Evolutionary conservation across 1,284 basidiomycete genomes (phyloP).

Genomic region (Meira nashicola): DNA sequence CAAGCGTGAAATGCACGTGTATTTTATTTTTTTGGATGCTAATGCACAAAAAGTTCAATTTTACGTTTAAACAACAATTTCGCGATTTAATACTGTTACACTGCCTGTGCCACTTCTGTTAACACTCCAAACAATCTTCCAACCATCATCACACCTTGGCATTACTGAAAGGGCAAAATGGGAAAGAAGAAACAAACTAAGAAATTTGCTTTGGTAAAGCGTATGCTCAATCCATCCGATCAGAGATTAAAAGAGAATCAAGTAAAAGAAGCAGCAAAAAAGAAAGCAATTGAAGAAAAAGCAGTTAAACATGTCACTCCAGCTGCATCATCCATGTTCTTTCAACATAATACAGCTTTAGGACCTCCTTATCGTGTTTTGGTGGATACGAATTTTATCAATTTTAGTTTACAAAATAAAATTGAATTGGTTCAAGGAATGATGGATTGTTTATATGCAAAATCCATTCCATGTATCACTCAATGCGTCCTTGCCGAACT

Average conservation of each 20-base stretch:
- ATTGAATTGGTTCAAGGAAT: slow-evolving; percentile 91
- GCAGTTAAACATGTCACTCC: slow-evolving; percentile 33
- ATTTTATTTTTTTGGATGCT: no score
- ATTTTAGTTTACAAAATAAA: slow-evolving; percentile 96
- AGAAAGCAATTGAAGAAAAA: slow-evolving; percentile 26
- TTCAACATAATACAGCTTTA: slow-evolving; percentile 90
- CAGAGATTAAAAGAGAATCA: slow-evolving; percentile 63
- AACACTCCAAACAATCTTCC: no score
- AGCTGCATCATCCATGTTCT: slow-evolving; percentile 76
- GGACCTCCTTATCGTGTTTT: slow-evolving; percentile 95
- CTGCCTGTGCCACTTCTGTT: no score
- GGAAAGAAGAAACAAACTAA: slow-evolving; percentile 90
- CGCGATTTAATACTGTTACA: no score
- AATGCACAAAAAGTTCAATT: no score
- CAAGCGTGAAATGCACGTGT: no score
- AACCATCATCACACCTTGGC: no score
- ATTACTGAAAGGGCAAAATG: slow-evolving; percentile 54
- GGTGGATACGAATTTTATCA: slow-evolving; percentile 99
- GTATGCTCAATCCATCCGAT: slow-evolving; percentile 90
- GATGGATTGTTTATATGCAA: slow-evolving; percentile 99
- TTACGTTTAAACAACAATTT: no score
- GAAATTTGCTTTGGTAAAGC: slow-evolving; percentile 92
- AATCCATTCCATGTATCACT: slow-evolving; percentile 98
- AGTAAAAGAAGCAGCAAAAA: slow-evolving; percentile 15
- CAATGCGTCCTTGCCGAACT: slow-evolving; percentile 97